Conservation (phyloP, 2,329 filamentous ascomycete genomes). For the Torrubiellomyces zombiae region DNA sequence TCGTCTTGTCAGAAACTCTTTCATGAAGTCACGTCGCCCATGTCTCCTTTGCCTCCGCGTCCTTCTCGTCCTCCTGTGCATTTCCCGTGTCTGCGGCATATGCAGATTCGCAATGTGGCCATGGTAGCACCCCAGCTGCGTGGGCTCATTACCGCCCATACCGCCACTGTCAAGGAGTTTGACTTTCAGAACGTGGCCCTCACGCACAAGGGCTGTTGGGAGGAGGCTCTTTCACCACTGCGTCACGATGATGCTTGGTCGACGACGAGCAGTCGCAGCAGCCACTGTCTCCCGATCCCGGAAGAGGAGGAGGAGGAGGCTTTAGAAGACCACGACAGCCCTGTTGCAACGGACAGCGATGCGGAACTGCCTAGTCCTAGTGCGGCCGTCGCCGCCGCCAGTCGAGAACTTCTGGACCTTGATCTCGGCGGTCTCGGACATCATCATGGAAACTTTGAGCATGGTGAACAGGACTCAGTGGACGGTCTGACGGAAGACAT, state of each 20-base stretch:
- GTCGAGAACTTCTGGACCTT: constrained; percentile 26
- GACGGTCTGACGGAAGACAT: too few relatives aligned
- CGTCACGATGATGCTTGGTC: constrained; percentile 24
- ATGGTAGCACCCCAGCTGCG: constrained; percentile 58
- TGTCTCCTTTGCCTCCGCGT: constrained; percentile 41
- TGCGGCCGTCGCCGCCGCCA: constrained; percentile 36
- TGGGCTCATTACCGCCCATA: constrained; percentile 50
- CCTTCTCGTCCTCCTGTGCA: constrained; percentile 37
- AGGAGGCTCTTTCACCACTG: constrained; percentile 63
- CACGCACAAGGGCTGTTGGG: constrained; percentile 54
- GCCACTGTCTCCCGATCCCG: constrained; percentile 9
- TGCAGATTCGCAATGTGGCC: constrained; percentile 56
- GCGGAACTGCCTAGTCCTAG: constrained; percentile 30
- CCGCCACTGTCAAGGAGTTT: constrained; percentile 54
- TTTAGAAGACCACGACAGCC: too few relatives aligned
- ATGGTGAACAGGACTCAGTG: too few relatives aligned
- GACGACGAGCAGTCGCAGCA: too few relatives aligned
- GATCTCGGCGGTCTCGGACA: constrained; percentile 22
- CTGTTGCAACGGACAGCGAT: constrained; percentile 16
- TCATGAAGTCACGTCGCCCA: constrained; percentile 46
- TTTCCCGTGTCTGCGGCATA: constrained; percentile 50
- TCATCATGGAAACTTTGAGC: too few relatives aligned
- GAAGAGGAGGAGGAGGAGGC: too few relatives aligned
- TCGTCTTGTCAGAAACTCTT: constrained; percentile 40
- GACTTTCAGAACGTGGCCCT: constrained; percentile 65